Conservation (phyloP, 495 filamentous ascomycete genomes). For the Neurospora discreta region DNA sequence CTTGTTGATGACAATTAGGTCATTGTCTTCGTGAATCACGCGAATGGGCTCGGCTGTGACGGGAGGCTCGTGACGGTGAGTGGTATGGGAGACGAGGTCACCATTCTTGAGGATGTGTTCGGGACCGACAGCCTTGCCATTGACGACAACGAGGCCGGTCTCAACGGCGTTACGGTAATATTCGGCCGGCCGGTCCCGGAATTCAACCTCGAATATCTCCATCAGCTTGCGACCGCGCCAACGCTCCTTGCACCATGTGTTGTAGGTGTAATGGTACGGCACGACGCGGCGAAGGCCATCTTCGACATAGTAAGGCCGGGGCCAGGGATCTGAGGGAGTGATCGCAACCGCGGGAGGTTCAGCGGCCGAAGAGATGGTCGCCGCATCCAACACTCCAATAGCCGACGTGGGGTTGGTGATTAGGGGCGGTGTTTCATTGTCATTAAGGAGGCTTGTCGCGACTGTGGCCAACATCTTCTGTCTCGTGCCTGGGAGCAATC, state of each 20-base stretch:
- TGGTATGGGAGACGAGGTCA: constrained; percentile 82
- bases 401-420: constrained; percentile 20
- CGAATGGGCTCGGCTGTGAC: constrained; percentile 68
- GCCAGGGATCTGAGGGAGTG: constrained; percentile 53
- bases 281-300: constrained; percentile 67
- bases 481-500: background rate
- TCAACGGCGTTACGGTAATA: constrained; percentile 86
- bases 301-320: constrained; percentile 66
- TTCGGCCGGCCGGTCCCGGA: constrained; percentile 71
- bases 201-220: constrained; percentile 75
- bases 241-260: constrained; percentile 82
- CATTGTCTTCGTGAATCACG: constrained; percentile 80
- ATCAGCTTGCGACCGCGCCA: constrained; percentile 68
- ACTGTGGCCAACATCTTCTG: background rate
- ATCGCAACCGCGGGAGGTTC: constrained; percentile 19
- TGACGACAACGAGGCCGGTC: constrained; percentile 58
- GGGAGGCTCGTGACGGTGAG: constrained; percentile 93
- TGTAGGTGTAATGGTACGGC: constrained; percentile 93
- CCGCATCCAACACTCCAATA: background rate
- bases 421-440: background rate
- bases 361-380: background rate
- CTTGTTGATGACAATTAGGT: constrained; percentile 92
- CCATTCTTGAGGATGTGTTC: constrained; percentile 36
- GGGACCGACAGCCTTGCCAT: constrained; percentile 51
- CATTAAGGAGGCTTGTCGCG: background rate